These are phyloP conservation scores for Friedmanniomyces simplex DNA, from an alignment of 495 filamentous ascomycete species.

Conservation along the genomic window DNA sequence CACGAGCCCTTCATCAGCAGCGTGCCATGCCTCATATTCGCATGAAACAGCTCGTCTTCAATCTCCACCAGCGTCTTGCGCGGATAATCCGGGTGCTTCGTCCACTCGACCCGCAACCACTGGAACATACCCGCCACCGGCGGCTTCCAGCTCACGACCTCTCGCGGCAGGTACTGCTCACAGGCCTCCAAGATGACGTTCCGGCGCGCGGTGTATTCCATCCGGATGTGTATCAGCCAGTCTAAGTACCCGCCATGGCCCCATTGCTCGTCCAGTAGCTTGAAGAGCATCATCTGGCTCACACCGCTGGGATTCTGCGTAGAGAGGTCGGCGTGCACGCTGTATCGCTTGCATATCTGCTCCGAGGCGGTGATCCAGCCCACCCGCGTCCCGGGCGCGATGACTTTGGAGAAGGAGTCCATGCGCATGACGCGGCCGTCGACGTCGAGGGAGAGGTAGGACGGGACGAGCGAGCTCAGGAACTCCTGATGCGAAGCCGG, in stretches of 20 bases:
- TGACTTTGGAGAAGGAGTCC: conserved; percentile 60
- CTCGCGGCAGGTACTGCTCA: conserved; percentile 63
- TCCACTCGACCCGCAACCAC: conserved; percentile 73
- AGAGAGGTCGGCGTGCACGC: conserved; percentile 64
- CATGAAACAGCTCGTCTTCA: conserved; percentile 76
- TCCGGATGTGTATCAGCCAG: conserved; percentile 79
- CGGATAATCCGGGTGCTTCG: conserved; percentile 52
- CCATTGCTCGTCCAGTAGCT: conserved; percentile 88
- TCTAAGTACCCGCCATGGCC: conserved; percentile 83
- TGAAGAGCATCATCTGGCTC: conserved; percentile 72
- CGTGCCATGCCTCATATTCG: conserved; percentile 57
- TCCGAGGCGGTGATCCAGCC: conserved; percentile 67
- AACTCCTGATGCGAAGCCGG: conserved; percentile 49
- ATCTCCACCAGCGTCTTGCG: conserved; percentile 50
- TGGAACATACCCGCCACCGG: conserved; percentile 97
- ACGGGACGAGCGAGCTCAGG: conserved; percentile 49
- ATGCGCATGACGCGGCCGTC: conserved; percentile 60
- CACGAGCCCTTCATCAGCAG: conserved; percentile 74
- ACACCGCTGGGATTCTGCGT: conserved; percentile 77
- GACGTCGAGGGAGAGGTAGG: conserved; percentile 50
- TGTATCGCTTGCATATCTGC: conserved; percentile 71
- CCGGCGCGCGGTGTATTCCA: conserved; percentile 70
- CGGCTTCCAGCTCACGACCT: conserved; percentile 71
- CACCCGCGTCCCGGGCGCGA: conserved; percentile 49
- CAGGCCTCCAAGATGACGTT: conserved; percentile 73